Evolutionary conservation across 139 green algal species (phyloP), one percentile per base, ranked within the genome.

Genomic region (Chlamydomonas asymmetrica): DNA sequence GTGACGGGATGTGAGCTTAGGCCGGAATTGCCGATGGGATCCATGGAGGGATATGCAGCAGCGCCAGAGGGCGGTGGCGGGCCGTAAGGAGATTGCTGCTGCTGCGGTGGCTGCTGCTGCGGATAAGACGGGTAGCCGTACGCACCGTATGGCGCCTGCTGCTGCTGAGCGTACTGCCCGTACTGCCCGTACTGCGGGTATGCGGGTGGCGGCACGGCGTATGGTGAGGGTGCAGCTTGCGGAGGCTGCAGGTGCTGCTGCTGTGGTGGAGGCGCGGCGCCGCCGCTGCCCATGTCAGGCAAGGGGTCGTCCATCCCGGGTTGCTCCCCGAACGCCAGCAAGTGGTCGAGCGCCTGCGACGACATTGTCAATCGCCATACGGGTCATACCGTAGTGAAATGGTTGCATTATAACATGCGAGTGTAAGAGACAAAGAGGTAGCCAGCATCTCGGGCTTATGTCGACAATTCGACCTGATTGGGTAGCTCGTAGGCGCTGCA

Each of bases 331-430:
- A 70, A 83, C 8, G 84, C 84, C 5, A 89, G 68, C 40, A 89
- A 49, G 61, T 81, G 85, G 67, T 89, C 84, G 4, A 89, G 57
- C 9, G 84, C 84, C 25, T 62, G 66, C 63, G n/a, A n/a, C n/a
- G n/a, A n/a, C n/a, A n/a, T n/a, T n/a, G n/a, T n/a, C n/a, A n/a
- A n/a, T n/a, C n/a, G n/a, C n/a, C n/a, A n/a, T n/a, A n/a, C n/a
- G n/a, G n/a, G n/a, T n/a, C n/a, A n/a, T n/a, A n/a, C n/a, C n/a
- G n/a, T n/a, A n/a, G n/a, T n/a, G n/a, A n/a, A n/a, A n/a, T n/a
- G n/a, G n/a, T n/a, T n/a, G n/a, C n/a, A n/a, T n/a, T n/a, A n/a
- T n/a, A n/a, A n/a, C n/a, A n/a, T 75, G 69, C 56, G 27, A 39
- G 71, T 76, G 31, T 10, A 1, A 27, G 39, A 39, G 13, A 65